Conservation (phyloP, 2,329 filamentous ascomycete species). For the Aspergillus oerlinghausenensis region DNA sequence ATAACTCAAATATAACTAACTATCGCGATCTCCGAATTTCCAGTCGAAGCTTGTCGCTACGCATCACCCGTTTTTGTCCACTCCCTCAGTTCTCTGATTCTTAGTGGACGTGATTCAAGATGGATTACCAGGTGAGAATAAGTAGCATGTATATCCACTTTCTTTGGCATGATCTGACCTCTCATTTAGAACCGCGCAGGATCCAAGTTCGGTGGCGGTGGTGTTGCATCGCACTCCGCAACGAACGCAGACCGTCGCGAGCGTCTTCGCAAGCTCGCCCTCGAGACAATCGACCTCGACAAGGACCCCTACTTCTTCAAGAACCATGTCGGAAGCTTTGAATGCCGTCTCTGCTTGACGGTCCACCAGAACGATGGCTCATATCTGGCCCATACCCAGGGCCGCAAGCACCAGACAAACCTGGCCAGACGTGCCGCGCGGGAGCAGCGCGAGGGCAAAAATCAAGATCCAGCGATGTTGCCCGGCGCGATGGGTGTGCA, state of each 20-base stretch:
- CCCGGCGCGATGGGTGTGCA: constrained; percentile 74
- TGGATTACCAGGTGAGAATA: constrained; percentile 49
- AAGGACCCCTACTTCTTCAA: constrained; percentile 99
- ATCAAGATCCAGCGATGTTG: constrained; percentile 57
- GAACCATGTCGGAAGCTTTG: constrained; percentile 97
- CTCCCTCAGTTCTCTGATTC: constrained; percentile 5
- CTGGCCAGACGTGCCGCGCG: constrained; percentile 91
- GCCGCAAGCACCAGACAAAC: constrained; percentile 98
- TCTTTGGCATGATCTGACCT: constrained; percentile 9
- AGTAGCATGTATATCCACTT: neutral
- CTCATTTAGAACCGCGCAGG: constrained; percentile 76
- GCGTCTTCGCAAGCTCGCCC: constrained; percentile 92
- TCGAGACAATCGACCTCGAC: constrained; percentile 98
- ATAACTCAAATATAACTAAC: constrained; percentile 19
- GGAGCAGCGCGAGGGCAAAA: constrained; percentile 82
- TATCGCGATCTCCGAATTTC: constrained; percentile 5
- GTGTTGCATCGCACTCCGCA: constrained; percentile 86
- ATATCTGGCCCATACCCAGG: constrained; percentile 97
- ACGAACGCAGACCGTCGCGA: constrained; percentile 97
- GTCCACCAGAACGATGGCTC: constrained; percentile 99
- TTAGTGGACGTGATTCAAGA: constrained; percentile 17
- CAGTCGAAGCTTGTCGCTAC: neutral
- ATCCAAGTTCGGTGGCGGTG: constrained; percentile 96
- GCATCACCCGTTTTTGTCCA: constrained; percentile 11
- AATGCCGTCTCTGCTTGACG: constrained; percentile 93